Evolutionary conservation across 176 grass and related monocot species (phyloP).

Genomic region (Carex kokanica): DNA sequence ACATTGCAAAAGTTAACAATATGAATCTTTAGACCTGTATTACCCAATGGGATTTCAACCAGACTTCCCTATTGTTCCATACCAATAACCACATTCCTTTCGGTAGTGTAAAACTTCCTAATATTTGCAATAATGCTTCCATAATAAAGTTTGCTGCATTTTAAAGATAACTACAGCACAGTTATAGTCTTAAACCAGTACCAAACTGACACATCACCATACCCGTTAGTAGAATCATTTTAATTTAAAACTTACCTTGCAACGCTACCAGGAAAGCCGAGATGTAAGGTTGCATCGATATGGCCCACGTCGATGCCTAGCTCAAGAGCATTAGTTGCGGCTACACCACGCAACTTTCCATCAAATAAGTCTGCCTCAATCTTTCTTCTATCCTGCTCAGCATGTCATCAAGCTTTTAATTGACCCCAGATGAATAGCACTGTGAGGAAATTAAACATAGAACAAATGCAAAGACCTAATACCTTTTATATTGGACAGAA

Average conservation of each 20-base stretch:
- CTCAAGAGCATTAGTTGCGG: constrained; percentile 96
- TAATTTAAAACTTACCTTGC: constrained; percentile 47
- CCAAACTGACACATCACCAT: background rate
- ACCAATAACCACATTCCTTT: background rate
- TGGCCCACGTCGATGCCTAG: constrained; percentile 90
- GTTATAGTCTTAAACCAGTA: background rate
- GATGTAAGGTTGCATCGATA: constrained; percentile 97
- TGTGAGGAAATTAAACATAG: background rate
- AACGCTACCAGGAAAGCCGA: constrained; percentile 95
- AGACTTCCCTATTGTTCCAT: background rate
- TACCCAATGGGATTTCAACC: background rate
- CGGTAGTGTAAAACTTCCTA: background rate
- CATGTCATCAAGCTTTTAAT: constrained; percentile 8
- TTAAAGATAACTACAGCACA: constrained; percentile 7
- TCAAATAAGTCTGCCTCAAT: constrained; percentile 84
- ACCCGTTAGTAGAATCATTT: background rate
- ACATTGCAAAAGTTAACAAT: constrained; percentile 1
- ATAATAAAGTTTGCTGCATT: background rate
- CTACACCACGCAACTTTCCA: constrained; percentile 71
- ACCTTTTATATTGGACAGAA: background rate
- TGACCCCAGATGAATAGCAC: background rate
- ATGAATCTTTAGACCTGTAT: constrained; percentile 14
- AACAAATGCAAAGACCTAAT: background rate
- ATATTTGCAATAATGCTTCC: background rate
- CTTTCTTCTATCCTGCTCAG: constrained; percentile 82